These are phyloP conservation scores for Ophiognomonia clavigignenti-juglandacearum DNA, from an alignment of 2,329 filamentous ascomycete genomes.

Conservation along the genomic window DNA sequence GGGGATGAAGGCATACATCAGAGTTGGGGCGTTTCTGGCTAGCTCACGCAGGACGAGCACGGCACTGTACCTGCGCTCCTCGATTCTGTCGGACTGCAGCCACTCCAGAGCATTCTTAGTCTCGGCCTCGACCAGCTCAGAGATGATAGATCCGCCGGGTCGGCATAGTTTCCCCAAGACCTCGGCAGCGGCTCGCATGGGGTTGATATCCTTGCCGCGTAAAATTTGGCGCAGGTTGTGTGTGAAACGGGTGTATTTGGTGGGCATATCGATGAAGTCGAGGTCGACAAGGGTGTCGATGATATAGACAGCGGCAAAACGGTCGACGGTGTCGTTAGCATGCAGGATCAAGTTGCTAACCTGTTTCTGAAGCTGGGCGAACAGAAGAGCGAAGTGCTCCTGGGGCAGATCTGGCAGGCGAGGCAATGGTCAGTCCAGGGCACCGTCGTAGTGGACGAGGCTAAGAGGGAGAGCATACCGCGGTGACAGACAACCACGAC, in stretches of 20 bases:
- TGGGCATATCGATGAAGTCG: conserved; percentile 86
- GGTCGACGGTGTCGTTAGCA: conserved; percentile 80
- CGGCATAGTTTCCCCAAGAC: conserved; percentile 87
- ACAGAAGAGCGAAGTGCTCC: conserved; percentile 66
- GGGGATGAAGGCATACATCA: conserved; percentile 94
- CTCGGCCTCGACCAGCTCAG: conserved; percentile 92
- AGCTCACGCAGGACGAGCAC: conserved; percentile 88
- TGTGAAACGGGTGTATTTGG: conserved; percentile 92
- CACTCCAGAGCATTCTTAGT: conserved; percentile 95
- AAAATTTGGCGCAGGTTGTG: conserved; percentile 84
- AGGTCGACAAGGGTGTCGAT: conserved; percentile 93
- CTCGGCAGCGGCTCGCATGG: conserved; percentile 85
- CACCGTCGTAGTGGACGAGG: background rate
- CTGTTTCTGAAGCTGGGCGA: conserved; percentile 51
- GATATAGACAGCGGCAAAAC: conserved; percentile 86
- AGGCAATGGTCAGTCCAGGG: conserved; percentile 10
- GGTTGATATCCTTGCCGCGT: conserved; percentile 82
- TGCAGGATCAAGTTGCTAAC: conserved; percentile 70
- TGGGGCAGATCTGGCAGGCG: conserved; percentile 63
- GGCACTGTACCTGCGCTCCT: conserved; percentile 88
- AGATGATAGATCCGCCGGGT: conserved; percentile 88
- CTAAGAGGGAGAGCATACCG: conserved; percentile 33
- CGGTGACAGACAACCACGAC: conserved; percentile 51
- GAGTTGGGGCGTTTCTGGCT: conserved; percentile 84
- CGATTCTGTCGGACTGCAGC: conserved; percentile 90